Conservation (phyloP, 1,284 basidiomycete species). For the Fomitopsis schrenkii region DNA sequence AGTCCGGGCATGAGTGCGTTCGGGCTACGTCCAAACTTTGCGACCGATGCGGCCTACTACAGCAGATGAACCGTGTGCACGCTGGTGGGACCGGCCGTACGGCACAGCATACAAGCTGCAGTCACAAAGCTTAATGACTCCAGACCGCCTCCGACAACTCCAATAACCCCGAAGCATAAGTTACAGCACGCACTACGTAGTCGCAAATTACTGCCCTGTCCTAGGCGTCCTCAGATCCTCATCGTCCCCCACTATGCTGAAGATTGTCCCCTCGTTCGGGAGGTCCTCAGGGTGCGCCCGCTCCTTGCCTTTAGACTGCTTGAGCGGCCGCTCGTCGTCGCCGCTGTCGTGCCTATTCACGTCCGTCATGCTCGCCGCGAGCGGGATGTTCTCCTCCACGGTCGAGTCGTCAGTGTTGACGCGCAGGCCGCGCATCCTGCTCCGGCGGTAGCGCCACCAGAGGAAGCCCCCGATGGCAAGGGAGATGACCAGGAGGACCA, state of each 20-base stretch:
- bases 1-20: background rate
- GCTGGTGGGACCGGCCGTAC: too few species aligned
- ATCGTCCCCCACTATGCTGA: slow-evolving; percentile 43
- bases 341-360: slow-evolving; percentile 28
- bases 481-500: slow-evolving; percentile 76
- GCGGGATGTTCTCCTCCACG: slow-evolving; percentile 51
- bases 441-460: slow-evolving; percentile 64
- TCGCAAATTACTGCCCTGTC: background rate
- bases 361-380: slow-evolving; percentile 33
- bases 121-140: background rate
- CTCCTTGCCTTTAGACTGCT: slow-evolving; percentile 38
- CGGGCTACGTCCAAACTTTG: too few species aligned
- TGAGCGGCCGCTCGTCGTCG: slow-evolving; percentile 25
- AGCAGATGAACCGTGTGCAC: too few species aligned
- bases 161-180: background rate
- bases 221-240: slow-evolving; percentile 26
- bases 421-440: slow-evolving; percentile 34
- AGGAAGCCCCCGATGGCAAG: slow-evolving; percentile 70
- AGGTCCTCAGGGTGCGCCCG: slow-evolving; percentile 25
- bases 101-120: too few species aligned
- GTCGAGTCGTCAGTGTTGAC: slow-evolving; percentile 28
- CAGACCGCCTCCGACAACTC: background rate
- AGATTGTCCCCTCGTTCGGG: slow-evolving; percentile 32
- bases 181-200: background rate
- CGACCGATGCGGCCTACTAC: too few species aligned